phyloP scores from a whole-genome alignment of 1,284 basidiomycete genomes.

The Vanrija sp. region DNA sequence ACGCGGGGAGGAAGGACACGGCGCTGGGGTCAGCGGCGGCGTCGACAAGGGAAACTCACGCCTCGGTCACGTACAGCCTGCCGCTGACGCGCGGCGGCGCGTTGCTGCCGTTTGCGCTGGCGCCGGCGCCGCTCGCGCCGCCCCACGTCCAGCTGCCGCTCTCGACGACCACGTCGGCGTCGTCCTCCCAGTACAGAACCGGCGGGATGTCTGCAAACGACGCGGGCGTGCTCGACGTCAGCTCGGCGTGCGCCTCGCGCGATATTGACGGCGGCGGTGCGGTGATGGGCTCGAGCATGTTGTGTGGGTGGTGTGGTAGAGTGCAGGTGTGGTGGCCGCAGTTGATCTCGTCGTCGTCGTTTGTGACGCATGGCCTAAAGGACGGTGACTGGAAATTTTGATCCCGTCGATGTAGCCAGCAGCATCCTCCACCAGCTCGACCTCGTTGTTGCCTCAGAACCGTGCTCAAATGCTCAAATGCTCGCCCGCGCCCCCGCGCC shows the following conservation, averaged over 20 bases:
- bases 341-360: neutral
- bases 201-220: slow-evolving; percentile 78
- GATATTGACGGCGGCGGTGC: slow-evolving; percentile 52
- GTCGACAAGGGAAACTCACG: slow-evolving; percentile 53
- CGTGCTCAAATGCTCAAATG: neutral
- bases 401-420: neutral
- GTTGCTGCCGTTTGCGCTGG: neutral
- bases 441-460: neutral
- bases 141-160: slow-evolving; percentile 56
- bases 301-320: neutral
- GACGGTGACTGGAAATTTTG: neutral
- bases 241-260: slow-evolving; percentile 62
- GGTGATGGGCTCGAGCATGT: slow-evolving; percentile 14
- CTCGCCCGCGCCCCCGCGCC: neutral
- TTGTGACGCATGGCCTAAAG: neutral
- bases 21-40: slow-evolving; percentile 52
- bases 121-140: neutral
- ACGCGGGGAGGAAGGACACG: slow-evolving; percentile 67
- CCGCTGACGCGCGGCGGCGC: slow-evolving; percentile 53
- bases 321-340: no score
- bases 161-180: slow-evolving; percentile 64
- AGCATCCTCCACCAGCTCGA: neutral
- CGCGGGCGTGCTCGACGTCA: slow-evolving; percentile 69
- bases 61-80: slow-evolving; percentile 74
- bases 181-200: slow-evolving; percentile 66